These are phyloP conservation scores for Lepidopterella palustris DNA, from an alignment of 495 filamentous ascomycete species.

Conservation along the genomic window DNA sequence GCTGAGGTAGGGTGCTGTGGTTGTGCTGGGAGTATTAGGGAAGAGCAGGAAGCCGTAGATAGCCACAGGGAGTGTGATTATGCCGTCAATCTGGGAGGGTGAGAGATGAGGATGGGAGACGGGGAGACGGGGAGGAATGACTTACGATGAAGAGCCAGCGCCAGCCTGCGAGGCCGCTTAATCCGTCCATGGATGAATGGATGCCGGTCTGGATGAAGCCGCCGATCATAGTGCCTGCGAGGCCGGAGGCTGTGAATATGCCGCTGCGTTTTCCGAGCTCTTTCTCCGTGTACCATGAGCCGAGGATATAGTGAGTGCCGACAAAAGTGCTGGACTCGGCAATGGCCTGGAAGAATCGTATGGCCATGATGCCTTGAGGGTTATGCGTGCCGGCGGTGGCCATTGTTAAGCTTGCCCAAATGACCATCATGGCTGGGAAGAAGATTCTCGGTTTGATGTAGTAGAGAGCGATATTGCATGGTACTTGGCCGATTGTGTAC, in stretches of 20 bases:
- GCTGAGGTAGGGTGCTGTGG: slow-evolving; percentile 40
- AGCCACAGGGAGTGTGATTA: slow-evolving; percentile 33
- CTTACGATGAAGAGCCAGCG: slow-evolving; percentile 58
- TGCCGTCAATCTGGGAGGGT: slow-evolving; percentile 27
- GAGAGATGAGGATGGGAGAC: neutral
- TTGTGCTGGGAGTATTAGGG: slow-evolving; percentile 56
- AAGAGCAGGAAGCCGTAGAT: slow-evolving; percentile 53
- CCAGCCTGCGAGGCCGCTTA: slow-evolving; percentile 52
- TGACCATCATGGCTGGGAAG: slow-evolving; percentile 54
- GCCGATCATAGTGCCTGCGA: slow-evolving; percentile 42
- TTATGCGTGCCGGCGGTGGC: slow-evolving; percentile 46
- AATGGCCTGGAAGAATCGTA: slow-evolving; percentile 64
- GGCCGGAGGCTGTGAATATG: slow-evolving; percentile 38
- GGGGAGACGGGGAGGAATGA: neutral
- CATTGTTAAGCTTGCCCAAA: slow-evolving; percentile 59
- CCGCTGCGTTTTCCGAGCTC: slow-evolving; percentile 58
- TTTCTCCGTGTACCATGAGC: slow-evolving; percentile 58
- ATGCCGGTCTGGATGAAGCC: slow-evolving; percentile 58
- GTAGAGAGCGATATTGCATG: slow-evolving; percentile 53
- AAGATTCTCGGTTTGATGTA: slow-evolving; percentile 53
- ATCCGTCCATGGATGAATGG: slow-evolving; percentile 47
- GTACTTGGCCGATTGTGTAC: slow-evolving; percentile 48
- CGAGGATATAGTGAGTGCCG: slow-evolving; percentile 60
- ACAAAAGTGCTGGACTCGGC: slow-evolving; percentile 55
- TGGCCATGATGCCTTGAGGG: slow-evolving; percentile 53